Evolutionary conservation across 2,329 filamentous ascomycete species (phyloP), one percentile per base, ranked within the genome.

Genomic region (Fusarium sp.): DNA sequence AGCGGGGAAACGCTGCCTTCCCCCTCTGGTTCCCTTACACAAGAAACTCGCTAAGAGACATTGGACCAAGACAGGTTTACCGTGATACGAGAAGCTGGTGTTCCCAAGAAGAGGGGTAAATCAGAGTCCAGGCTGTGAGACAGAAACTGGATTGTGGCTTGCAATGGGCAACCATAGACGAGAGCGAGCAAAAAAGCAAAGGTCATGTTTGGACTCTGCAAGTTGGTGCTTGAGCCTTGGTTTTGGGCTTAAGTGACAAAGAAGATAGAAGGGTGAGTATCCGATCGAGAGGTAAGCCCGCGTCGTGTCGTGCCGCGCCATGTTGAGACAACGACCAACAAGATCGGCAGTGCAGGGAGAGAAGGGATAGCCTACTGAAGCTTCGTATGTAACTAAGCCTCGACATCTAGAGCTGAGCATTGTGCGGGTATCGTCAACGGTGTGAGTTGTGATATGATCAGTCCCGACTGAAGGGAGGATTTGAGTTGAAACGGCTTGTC

Each of bases 211-310:
- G 35, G 15, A 64, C 53, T 54, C 63, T 67, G 44, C 53, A 60
- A 56, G 32, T 46, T 66, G 32, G 61, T 50, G 21, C 23, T 49
- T 57, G 35, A 18, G 47, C 68, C 53, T 72, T 72, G 58, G 53
- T 35, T 37, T 28, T 60, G 59, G 56, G 50, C 50, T 37, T 42
- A n/a, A 57, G 28, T 37, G 38, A 60, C 63, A 63, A 67, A 49
- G 44, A 57, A 43, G 47, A 46, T 28, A 47, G 42, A 23, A 30
- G 42, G 53, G 50, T 35, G 47, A 42, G 56, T 33, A 71, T 62
- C 71, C 46, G 67, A 74, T 67, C 50, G 58, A 67, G 40, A 67
- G 66, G 70, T 56, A 52, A 73, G 50, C 40, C 62, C 38, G 46
- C 38, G 32, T 33, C 28, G 62, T 59, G 52, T 58, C 46, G 53